phyloP scores from a whole-genome alignment of 441 rosid genomes.

The Jatropha podagrica region DNA sequence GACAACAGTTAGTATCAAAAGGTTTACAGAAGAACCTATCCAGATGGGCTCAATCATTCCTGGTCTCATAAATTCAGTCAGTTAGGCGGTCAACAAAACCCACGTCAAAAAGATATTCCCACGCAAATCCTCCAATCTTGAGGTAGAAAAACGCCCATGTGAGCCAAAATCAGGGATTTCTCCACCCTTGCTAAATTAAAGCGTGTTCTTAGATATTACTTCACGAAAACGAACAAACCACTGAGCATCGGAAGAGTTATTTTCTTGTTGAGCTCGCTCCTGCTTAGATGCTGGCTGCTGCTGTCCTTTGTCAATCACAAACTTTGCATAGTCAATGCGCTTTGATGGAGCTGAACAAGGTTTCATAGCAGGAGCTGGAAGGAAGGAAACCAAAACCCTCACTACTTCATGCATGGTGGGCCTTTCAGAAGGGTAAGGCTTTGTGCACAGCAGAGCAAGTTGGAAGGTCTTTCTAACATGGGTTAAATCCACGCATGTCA shows the following conservation, averaged over 20 bases:
- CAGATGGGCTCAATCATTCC: not conserved
- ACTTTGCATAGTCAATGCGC: slow-evolving; percentile 43
- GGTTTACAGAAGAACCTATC: not conserved
- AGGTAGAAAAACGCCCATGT: not conserved
- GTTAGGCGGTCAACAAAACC: not conserved
- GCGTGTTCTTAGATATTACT: slow-evolving; percentile 62
- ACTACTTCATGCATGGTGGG: slow-evolving; percentile 93
- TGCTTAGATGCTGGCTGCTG: slow-evolving; percentile 30
- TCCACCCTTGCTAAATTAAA: slow-evolving; percentile 18
- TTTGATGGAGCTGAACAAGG: slow-evolving; percentile 37
- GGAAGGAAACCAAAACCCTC: slow-evolving; percentile 61
- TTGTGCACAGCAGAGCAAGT: slow-evolving; percentile 78
- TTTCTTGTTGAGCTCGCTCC: slow-evolving; percentile 32
- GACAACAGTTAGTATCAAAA: not conserved
- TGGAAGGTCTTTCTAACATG: slow-evolving; percentile 74
- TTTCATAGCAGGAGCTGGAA: slow-evolving; percentile 52
- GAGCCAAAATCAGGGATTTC: slow-evolving; percentile 20
- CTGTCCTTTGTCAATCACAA: slow-evolving; percentile 44
- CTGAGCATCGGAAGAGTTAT: slow-evolving; percentile 56
- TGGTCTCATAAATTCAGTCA: not conserved
- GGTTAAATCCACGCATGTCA: slow-evolving; percentile 63
- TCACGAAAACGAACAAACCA: slow-evolving; percentile 77
- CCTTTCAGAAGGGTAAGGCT: slow-evolving; percentile 64
- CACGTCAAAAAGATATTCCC: not conserved
- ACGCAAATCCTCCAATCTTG: not conserved